A percentile compares a stretch with the other conserved stretches of the same genome.
Evolutionary conservation across 192 early-diverging fungal species (phyloP).

Genomic region (Chytriomyces sp.): DNA sequence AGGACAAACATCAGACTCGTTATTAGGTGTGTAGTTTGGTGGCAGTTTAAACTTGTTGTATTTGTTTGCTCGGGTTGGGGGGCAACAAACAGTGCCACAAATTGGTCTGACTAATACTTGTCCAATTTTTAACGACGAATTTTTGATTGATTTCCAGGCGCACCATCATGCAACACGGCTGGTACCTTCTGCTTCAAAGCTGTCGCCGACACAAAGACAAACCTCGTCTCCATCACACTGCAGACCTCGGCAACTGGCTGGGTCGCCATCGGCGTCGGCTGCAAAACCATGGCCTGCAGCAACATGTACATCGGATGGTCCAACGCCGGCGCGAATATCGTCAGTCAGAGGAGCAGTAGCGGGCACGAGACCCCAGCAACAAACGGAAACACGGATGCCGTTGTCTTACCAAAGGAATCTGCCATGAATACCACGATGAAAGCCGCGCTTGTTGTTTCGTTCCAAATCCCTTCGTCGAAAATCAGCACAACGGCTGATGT

Average conservation of each 20-base stretch:
- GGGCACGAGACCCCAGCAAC: constrained; percentile 28
- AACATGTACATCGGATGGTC: constrained; percentile 42
- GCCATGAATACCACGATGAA: neutral
- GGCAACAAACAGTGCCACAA: too few relatives aligned
- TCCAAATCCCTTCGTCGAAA: constrained; percentile 5
- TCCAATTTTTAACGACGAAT: neutral
- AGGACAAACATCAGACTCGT: too few relatives aligned
- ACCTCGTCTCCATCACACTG: constrained; percentile 6
- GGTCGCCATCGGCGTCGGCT: constrained; percentile 40
- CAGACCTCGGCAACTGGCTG: constrained; percentile 25
- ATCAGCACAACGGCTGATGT: constrained; percentile 11
- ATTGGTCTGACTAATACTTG: too few relatives aligned
- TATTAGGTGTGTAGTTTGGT: too few relatives aligned
- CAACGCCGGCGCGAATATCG: constrained; percentile 25
- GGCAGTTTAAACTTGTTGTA: too few relatives aligned
- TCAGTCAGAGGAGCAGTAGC: constrained; percentile 36
- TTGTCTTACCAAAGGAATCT: neutral
- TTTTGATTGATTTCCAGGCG: neutral
- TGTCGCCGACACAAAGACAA: neutral
- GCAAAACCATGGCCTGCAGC: constrained; percentile 31
- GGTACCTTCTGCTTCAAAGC: constrained; percentile 27
- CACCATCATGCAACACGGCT: neutral
- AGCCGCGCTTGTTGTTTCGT: constrained; percentile 8
- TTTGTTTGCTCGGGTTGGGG: too few relatives aligned
- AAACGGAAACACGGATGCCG: constrained; percentile 7